Conservation (phyloP, 371 early-diverging fungal genomes). For the Mortierella sp. region DNA sequence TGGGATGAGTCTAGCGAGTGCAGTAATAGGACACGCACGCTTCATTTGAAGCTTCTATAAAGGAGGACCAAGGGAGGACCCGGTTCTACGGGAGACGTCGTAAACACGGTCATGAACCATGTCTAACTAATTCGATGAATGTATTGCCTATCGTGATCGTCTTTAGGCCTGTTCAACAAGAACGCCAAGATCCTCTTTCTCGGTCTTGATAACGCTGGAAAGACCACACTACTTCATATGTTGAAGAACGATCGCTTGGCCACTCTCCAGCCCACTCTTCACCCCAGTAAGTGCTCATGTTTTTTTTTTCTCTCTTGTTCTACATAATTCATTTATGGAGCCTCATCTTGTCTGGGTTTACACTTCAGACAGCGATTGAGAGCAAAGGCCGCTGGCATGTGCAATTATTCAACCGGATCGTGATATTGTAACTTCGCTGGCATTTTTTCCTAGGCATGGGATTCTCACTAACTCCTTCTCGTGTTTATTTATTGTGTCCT, state of each 20-base stretch:
- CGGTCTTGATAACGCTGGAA: conserved; percentile 99
- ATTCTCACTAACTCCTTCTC: not conserved
- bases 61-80: not conserved
- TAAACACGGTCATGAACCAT: not conserved
- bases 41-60: not conserved
- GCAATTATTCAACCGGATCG: conserved; percentile 7
- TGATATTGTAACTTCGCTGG: not conserved
- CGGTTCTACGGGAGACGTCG: not conserved
- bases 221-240: conserved; percentile 99
- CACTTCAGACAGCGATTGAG: not conserved
- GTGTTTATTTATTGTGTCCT: conserved; percentile 4
- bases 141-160: not conserved
- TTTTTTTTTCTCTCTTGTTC: not conserved
- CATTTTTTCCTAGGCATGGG: not conserved
- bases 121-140: not conserved
- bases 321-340: not conserved
- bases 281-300: conserved; percentile 84
- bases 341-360: not conserved
- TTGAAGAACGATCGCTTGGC: conserved; percentile 98
- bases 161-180: conserved; percentile 94
- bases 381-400: conserved; percentile 7
- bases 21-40: not conserved
- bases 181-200: conserved; percentile 99
- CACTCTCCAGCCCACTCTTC: conserved; percentile 97
- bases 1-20: not conserved